Evolutionary conservation across 768 basidiomycete genomes (phyloP).

Genomic region (Xerocomus spinulosus): DNA sequence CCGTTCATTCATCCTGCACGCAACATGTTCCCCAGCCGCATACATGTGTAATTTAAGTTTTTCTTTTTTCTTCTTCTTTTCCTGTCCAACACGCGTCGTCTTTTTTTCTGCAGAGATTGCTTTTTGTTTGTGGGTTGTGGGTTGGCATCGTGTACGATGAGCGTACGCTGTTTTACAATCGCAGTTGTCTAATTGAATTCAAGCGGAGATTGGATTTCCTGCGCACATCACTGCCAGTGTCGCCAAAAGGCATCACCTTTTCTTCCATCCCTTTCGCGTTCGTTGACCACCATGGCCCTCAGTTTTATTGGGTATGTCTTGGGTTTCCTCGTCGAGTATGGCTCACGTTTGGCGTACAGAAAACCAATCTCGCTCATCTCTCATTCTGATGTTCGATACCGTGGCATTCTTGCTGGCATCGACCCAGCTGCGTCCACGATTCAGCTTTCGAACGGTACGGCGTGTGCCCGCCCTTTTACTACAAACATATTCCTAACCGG

Average conservation of each 20-base stretch:
- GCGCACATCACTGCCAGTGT: constrained; percentile 8
- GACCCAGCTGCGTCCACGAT: constrained; percentile 84
- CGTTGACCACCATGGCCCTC: constrained; percentile 50
- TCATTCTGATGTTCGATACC: constrained; percentile 86
- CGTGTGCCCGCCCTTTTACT: constrained; percentile 4
- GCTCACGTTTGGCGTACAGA: constrained; percentile 36
- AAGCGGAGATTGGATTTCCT: constrained; percentile 28
- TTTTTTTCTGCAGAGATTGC: neutral
- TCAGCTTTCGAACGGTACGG: constrained; percentile 78
- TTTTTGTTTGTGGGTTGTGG: neutral
- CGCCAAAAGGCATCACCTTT: constrained; percentile 13
- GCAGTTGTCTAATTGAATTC: constrained; percentile 4
- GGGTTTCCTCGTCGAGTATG: neutral
- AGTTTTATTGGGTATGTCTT: constrained; percentile 67
- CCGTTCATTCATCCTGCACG: neutral
- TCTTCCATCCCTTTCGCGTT: constrained; percentile 12
- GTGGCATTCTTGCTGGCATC: constrained; percentile 82
- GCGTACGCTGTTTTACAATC: too few relatives aligned
- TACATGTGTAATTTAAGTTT: constrained; percentile 17
- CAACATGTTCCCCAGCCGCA: neutral
- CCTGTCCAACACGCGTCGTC: neutral
- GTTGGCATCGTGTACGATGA: neutral
- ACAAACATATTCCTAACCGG: neutral
- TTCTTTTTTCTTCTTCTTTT: neutral
- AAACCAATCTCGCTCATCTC: constrained; percentile 89